Conservation (phyloP, 306 rosid genomes). For the Quercus berberidifolia region DNA sequence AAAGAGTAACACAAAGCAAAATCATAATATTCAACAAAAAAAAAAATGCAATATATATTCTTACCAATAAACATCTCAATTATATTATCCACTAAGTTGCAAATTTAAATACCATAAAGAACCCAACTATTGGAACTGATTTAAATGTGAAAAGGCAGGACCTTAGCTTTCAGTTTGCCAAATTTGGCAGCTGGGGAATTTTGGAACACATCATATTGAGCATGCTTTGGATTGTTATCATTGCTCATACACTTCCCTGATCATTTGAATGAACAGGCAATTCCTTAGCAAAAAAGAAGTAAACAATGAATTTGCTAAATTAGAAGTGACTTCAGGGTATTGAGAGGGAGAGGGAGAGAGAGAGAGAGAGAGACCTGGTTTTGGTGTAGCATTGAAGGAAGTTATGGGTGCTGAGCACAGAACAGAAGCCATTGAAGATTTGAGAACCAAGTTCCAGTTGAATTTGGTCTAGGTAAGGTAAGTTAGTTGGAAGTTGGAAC, state of each 20-base stretch:
- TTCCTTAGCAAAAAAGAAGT: not conserved
- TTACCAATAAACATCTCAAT: no score
- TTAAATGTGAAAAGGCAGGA: constrained; percentile 12
- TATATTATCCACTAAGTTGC: no score
- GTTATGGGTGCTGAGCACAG: constrained; percentile 25
- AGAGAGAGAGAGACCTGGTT: constrained; percentile 37
- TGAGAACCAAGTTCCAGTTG: not conserved
- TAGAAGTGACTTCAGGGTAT: not conserved
- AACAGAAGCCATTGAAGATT: constrained; percentile 43
- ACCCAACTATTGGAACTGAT: not conserved
- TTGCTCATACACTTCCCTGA: constrained; percentile 8
- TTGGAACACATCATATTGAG: constrained; percentile 18
- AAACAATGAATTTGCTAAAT: not conserved
- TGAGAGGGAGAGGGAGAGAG: not conserved
- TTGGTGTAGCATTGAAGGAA: constrained; percentile 26
- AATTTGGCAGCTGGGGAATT: constrained; percentile 20
- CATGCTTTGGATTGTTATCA: constrained; percentile 21
- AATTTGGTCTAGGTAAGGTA: no score
- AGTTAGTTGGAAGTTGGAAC: not conserved
- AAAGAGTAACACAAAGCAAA: not conserved
- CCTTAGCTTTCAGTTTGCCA: constrained; percentile 42
- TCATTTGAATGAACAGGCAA: not conserved
- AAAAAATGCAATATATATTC: no score
- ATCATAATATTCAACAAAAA: not conserved
- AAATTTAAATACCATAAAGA: not conserved